phyloP scores from a whole-genome alignment of 2,329 filamentous ascomycete species.

The Fusarium nelsonii region DNA sequence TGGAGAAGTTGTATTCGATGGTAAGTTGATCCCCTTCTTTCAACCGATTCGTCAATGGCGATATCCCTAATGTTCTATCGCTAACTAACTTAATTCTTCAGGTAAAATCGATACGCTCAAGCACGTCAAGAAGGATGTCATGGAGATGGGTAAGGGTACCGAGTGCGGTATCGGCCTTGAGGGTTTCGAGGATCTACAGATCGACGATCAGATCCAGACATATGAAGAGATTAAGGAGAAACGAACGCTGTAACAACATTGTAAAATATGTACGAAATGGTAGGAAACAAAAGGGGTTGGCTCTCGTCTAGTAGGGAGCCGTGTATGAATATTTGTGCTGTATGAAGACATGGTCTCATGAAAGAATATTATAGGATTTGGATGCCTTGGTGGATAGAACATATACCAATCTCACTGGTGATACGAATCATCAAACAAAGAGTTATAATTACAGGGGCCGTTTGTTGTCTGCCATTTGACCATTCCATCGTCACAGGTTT shows the following conservation, averaged over 20 bases:
- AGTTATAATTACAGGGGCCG: not conserved
- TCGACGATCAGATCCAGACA: conserved; percentile 88
- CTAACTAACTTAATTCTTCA: conserved; percentile 53
- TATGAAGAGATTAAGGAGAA: conserved; percentile 85
- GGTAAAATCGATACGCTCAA: conserved; percentile 85
- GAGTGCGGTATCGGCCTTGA: conserved; percentile 93
- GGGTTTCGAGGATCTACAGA: conserved; percentile 79
- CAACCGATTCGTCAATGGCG: not conserved
- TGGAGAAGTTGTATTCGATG: conserved; percentile 81
- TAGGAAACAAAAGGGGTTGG: conserved; percentile 11
- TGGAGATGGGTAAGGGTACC: conserved; percentile 89
- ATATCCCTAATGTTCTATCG: not conserved
- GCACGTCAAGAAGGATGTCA: conserved; percentile 91
- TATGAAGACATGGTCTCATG: conserved; percentile 24
- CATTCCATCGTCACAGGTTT: not conserved
- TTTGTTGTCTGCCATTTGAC: not conserved
- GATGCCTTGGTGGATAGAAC: not conserved
- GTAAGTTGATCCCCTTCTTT: conserved; percentile 65
- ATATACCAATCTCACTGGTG: conserved; percentile 27
- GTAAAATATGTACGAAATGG: conserved; percentile 40
- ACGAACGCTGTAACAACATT: conserved; percentile 63
- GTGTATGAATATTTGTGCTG: conserved; percentile 32
- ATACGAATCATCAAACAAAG: not conserved
- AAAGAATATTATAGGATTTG: conserved; percentile 19
- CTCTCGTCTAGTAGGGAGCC: not conserved